Evolutionary conservation across 768 basidiomycete genomes (phyloP), one percentile per base, ranked within the genome.

Genomic region (Butyriboletus loyo): DNA sequence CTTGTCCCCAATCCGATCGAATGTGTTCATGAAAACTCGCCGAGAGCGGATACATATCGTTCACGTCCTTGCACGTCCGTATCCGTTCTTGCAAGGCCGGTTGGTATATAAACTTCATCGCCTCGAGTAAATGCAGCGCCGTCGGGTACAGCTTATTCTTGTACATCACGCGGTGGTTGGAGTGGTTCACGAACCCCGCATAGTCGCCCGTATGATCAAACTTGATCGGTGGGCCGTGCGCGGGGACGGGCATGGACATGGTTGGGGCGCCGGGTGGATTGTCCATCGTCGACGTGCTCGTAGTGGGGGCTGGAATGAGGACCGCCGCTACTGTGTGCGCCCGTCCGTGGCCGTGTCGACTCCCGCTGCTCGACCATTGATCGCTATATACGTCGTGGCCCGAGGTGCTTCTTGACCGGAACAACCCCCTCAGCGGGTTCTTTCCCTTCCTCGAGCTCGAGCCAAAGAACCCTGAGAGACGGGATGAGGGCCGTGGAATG

Each of bases 41-140:
- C 40, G 73, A 70, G 43, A 77, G 62, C 5, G 61, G 64, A 15
- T 65, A 66, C 69, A 73, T 76, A 14, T 75, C 73, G 38, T 67
- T 66, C n/a, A 71, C 67, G 22, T 66, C 73, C n/a, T 61, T 62
- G 53, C 71, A 71, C 13, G 54, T 60, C 47, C 86, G 75, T 50
- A 91, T 85, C 27, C 61, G 59, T 50, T 87, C 83, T 11, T 82
- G 82, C 17, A 86, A 58, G 0, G 79, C 77, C 0, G 79, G 80
- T 3, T 73, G 72, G 21, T 73, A 66, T 34, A 82, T 61, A 66
- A 83, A 92, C 65, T 87, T 87, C 62, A 87, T 72, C 9, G 88
- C 87, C 67, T 92, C 87, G 49, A 82, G 78, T n/a, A 92, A 75
- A 58, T 92, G 89, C 59, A 83, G 67, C 10, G 85, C 89, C 2